These are phyloP conservation scores for Liquidambar formosana DNA, from an alignment of 164 flowering plant species.

Conservation along the genomic window DNA sequence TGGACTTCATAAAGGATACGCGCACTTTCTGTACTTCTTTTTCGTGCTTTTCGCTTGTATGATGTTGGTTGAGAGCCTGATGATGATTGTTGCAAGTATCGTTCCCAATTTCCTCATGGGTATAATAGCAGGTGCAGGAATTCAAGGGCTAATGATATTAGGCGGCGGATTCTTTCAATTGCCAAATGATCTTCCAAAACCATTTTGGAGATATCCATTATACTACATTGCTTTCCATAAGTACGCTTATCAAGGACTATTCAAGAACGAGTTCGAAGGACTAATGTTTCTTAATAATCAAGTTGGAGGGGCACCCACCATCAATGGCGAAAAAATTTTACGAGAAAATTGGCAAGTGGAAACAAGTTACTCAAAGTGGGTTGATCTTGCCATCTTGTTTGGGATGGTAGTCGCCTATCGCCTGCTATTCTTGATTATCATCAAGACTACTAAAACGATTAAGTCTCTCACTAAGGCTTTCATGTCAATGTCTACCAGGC, in stretches of 20 bases:
- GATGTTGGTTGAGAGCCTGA: conserved; percentile 92
- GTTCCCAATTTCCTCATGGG: conserved; percentile 99
- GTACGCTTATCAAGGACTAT: conserved; percentile 37
- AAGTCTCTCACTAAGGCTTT: no score
- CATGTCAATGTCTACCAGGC: no score
- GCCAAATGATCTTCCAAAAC: conserved; percentile 30
- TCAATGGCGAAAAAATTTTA: no score
- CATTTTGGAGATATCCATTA: conserved; percentile 37
- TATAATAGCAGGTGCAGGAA: conserved; percentile 93
- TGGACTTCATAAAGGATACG: conserved; percentile 76
- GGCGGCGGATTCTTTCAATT: conserved; percentile 35
- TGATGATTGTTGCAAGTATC: conserved; percentile 95
- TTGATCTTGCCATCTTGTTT: no score
- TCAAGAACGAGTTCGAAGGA: conserved; percentile 43
- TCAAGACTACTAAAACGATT: no score
- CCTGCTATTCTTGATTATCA: no score
- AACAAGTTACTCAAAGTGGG: no score
- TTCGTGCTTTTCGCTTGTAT: conserved; percentile 88
- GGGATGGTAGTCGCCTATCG: no score
- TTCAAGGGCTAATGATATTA: conserved; percentile 60
- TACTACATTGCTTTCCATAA: conserved; percentile 32
- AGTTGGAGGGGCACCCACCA: no score
- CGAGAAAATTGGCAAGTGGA: no score
- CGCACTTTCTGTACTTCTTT: conserved; percentile 80
- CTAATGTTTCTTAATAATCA: conserved; percentile 11